Percentiles rank a stretch among this genome's conserved stretches.
Evolutionary conservation across 2,329 filamentous ascomycete species (phyloP).

Genomic region (Diaporthe sp.): DNA sequence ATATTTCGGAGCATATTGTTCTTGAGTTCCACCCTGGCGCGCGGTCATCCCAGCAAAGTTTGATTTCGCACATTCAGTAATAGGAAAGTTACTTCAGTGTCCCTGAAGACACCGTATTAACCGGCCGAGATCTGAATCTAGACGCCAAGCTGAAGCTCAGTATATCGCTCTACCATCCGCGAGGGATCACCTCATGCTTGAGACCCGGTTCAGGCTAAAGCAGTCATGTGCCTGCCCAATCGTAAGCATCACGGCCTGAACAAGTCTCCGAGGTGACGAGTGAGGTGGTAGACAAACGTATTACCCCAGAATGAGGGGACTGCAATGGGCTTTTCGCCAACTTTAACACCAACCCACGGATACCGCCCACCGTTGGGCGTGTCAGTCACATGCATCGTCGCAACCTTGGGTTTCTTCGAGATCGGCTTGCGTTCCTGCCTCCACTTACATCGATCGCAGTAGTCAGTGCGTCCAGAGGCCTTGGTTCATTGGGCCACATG

Average conservation of each 20-base stretch:
- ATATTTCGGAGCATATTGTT: not conserved
- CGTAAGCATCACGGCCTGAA: not conserved
- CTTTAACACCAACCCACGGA: not conserved
- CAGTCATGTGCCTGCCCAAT: not conserved
- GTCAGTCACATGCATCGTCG: constrained; percentile 29
- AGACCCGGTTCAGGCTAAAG: not conserved
- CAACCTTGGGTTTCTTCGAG: constrained; percentile 23
- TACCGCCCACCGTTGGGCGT: constrained; percentile 9
- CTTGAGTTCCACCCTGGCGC: not conserved
- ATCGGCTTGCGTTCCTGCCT: constrained; percentile 20
- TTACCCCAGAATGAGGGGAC: not conserved
- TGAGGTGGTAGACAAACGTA: not conserved
- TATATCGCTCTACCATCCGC: not conserved
- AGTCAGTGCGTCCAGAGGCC: not conserved
- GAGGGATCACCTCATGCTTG: not conserved
- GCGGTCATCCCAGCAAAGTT: not conserved
- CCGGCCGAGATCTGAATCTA: constrained; percentile 9
- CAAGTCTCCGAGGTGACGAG: not conserved
- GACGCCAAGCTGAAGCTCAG: not conserved
- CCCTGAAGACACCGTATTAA: not conserved
- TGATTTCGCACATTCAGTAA: not conserved
- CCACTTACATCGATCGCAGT: constrained; percentile 1
- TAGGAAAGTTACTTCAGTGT: not conserved
- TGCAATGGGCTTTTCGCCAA: constrained; percentile 8
- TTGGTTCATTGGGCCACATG: not conserved